Evolutionary conservation across 192 early-diverging fungal species (phyloP).

Genomic region (Lobosporangium transversale): DNA sequence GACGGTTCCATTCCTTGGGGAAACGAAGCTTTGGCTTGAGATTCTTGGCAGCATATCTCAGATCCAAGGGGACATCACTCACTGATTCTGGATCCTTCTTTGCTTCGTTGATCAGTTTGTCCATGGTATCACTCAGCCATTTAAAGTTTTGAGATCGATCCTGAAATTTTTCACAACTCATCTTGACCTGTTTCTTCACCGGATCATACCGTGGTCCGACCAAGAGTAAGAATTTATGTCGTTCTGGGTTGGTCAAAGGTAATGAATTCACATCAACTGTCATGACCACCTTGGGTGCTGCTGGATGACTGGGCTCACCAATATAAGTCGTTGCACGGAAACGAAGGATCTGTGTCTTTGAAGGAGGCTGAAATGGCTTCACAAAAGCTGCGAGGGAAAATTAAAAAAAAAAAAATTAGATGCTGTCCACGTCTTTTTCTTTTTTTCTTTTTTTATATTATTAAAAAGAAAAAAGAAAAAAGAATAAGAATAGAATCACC

Average conservation of each 20-base stretch:
- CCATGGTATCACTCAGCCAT: constrained; percentile 62
- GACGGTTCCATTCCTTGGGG: constrained; percentile 71
- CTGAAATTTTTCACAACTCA: constrained; percentile 65
- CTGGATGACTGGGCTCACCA: constrained; percentile 61
- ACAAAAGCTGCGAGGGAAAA: constrained; percentile 46
- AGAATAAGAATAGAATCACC: neutral
- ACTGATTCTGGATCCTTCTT: constrained; percentile 68
- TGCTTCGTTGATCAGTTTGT: constrained; percentile 64
- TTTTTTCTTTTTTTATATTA: too few relatives aligned
- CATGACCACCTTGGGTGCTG: constrained; percentile 62
- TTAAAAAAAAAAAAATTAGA: neutral
- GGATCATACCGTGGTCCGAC: constrained; percentile 70
- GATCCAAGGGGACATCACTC: constrained; percentile 66
- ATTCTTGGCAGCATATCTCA: constrained; percentile 60
- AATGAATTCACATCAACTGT: constrained; percentile 59
- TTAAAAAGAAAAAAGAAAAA: neutral
- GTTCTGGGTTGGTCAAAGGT: constrained; percentile 53
- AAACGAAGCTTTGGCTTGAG: constrained; percentile 64
- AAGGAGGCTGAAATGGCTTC: constrained; percentile 65
- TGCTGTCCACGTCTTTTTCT: too few relatives aligned
- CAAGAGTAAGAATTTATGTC: constrained; percentile 71
- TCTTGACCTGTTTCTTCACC: constrained; percentile 62
- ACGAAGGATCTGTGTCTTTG: constrained; percentile 54
- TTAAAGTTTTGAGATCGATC: constrained; percentile 66
- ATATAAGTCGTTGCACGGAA: constrained; percentile 62